Evolutionary conservation across 192 early-diverging fungal species (phyloP).

Genomic region (Kappamyces sp.): DNA sequence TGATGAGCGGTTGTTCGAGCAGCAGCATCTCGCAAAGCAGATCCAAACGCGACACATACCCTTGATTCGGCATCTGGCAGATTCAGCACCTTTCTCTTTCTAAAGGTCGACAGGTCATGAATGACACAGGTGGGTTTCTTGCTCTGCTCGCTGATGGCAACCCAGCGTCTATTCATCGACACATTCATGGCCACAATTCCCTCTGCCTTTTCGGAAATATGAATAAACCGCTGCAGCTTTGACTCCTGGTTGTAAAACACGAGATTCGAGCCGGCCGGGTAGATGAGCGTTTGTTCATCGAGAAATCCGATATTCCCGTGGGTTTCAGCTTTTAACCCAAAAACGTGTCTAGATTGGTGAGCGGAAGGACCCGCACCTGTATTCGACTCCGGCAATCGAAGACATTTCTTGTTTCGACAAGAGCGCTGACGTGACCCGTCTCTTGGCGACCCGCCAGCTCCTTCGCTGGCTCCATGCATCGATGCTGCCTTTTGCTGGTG

Average conservation of each 20-base stretch:
- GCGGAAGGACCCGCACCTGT: constrained; percentile 2
- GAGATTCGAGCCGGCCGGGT: constrained; percentile 53
- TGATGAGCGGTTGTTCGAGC: not conserved
- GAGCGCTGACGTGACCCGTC: too few species aligned
- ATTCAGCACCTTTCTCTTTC: constrained; percentile 42
- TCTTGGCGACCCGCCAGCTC: too few species aligned
- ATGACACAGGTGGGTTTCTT: constrained; percentile 38
- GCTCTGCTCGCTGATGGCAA: constrained; percentile 48
- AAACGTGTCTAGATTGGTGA: constrained; percentile 38
- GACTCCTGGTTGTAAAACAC: constrained; percentile 52
- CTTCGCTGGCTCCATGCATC: too few species aligned
- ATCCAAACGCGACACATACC: constrained; percentile 21
- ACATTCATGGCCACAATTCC: constrained; percentile 46
- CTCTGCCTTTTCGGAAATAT: constrained; percentile 44
- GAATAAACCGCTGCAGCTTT: constrained; percentile 51
- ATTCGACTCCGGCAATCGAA: constrained; percentile 12
- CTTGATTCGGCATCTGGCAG: constrained; percentile 40
- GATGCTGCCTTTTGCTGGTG: too few species aligned
- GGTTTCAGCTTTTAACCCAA: constrained; percentile 48
- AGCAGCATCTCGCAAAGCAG: not conserved
- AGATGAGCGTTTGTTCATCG: constrained; percentile 54
- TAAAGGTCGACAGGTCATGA: constrained; percentile 49
- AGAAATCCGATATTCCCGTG: constrained; percentile 38
- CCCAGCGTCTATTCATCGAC: constrained; percentile 42
- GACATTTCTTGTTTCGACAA: too few species aligned